Conservation (phyloP, 2,329 filamentous ascomycete species). For the Botryotinia convoluta region DNA sequence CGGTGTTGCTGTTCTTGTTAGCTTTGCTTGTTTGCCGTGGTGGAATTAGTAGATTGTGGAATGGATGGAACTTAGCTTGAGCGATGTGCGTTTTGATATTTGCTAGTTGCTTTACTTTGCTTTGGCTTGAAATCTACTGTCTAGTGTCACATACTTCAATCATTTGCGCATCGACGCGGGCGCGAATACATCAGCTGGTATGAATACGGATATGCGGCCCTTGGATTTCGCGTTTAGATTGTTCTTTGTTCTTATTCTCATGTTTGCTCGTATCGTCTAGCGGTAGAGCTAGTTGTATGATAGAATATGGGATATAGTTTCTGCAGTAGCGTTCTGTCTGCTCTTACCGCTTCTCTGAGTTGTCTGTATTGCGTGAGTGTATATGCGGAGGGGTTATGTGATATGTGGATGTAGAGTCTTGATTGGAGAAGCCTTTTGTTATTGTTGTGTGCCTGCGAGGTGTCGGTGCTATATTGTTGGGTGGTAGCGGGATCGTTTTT, state of each 20-base stretch:
- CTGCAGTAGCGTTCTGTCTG: background rate
- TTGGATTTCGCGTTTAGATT: background rate
- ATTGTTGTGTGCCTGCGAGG: background rate
- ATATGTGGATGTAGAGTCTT: background rate
- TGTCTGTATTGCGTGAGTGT: background rate
- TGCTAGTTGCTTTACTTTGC: background rate
- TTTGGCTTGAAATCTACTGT: background rate
- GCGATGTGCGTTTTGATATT: background rate
- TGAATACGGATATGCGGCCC: background rate
- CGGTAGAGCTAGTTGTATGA: background rate
- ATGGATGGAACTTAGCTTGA: background rate
- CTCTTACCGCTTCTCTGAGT: background rate
- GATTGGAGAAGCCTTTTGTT: background rate
- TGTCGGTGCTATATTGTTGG: background rate
- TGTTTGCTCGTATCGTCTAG: background rate
- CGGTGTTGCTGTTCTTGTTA: background rate
- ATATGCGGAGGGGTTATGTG: background rate
- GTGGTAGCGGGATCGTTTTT: background rate
- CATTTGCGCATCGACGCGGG: background rate
- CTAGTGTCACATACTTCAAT: background rate
- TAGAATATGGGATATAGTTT: background rate
- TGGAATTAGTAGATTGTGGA: background rate
- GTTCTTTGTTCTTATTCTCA: background rate
- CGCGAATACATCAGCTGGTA: background rate
- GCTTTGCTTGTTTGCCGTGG: background rate